Evolutionary conservation across 371 early-diverging fungal genomes (phyloP).

Genomic region (Circinella umbellata): DNA sequence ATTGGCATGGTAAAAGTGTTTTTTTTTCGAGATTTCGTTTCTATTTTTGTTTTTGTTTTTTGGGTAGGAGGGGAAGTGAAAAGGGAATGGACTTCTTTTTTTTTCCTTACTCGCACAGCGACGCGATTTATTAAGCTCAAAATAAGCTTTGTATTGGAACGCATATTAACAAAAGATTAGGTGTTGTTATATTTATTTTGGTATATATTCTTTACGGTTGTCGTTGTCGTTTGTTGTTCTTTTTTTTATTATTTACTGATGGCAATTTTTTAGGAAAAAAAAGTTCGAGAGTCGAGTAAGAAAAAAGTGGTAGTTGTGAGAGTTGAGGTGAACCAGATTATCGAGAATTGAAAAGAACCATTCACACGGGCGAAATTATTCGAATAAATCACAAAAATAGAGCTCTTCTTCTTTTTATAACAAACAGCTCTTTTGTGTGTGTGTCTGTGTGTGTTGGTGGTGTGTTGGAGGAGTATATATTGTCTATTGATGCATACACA

Average conservation of each 20-base stretch:
- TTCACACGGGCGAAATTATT: neutral
- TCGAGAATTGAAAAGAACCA: too few relatives aligned
- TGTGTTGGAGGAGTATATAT: too few relatives aligned
- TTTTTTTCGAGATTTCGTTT: neutral
- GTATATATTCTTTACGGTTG: neutral
- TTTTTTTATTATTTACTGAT: too few relatives aligned
- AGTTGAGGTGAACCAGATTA: too few relatives aligned
- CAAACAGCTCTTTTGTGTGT: too few relatives aligned
- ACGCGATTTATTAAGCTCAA: constrained; percentile 56
- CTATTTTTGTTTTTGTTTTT: neutral
- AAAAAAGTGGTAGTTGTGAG: too few relatives aligned
- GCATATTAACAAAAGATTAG: constrained; percentile 26
- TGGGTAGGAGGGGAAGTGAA: too few relatives aligned
- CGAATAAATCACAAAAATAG: neutral
- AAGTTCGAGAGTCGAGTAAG: too few relatives aligned
- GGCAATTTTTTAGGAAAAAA: too few relatives aligned
- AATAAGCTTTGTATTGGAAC: constrained; percentile 54
- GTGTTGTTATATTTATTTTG: neutral
- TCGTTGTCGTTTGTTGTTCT: too few relatives aligned
- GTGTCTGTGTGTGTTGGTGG: too few relatives aligned
- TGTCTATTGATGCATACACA: constrained; percentile 1
- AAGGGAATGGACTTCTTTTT: too few relatives aligned
- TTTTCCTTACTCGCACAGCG: constrained; percentile 49
- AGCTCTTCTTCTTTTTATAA: neutral
- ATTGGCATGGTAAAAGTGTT: neutral